Evolutionary conservation across 257 asterid species (phyloP), one percentile per base, ranked within the genome.

Genomic region (Anisodus acutangulus): DNA sequence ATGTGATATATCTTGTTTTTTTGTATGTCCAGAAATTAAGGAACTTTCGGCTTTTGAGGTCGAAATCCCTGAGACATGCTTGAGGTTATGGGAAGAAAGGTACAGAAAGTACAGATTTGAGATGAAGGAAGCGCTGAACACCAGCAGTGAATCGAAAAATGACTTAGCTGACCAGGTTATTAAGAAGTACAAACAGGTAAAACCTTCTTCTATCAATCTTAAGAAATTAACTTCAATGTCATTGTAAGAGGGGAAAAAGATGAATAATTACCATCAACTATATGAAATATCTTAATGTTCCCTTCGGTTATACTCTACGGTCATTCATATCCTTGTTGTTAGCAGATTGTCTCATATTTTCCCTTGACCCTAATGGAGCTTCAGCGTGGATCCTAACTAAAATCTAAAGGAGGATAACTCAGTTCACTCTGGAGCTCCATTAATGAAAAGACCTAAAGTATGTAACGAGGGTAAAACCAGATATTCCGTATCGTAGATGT

Each of bases 161-260:
- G 90, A 69, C 31, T 88, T 88, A 31, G 98, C 98, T 8, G 22
- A 86, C 49, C 93, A 85, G 1, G 95, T 93, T 67, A 88, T 93
- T 31, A 84, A 86, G 15, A 91, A 90, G 74, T 95, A 92, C 90
- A 93, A 90, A 90, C 92, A 88, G 93, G 98, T 93, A 39, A 67
- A 8, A 16, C 59, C 19, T 53, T 71, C 49, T 55, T 82, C n/a
- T 31, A 9, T 19, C 60, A 6, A 53, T 16, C 81, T 51, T 22
- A 10, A 51, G 22, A 7, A 74, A 6, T 26, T 76, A 22, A 37
- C 19, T 74, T 74, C n/a, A 47, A 47, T 19, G 12, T 74, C 81
- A 49, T 51, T 74, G 3, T 49, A 22, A 49, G 62, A 26, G 15
- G 4, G 39, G 9, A 3, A 72, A 72, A 47, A 10, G 62, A 4